Evolutionary conservation across 768 basidiomycete species (phyloP), one percentile per base, ranked within the genome.

Genomic region (Dictyophora rubrovolvata): DNA sequence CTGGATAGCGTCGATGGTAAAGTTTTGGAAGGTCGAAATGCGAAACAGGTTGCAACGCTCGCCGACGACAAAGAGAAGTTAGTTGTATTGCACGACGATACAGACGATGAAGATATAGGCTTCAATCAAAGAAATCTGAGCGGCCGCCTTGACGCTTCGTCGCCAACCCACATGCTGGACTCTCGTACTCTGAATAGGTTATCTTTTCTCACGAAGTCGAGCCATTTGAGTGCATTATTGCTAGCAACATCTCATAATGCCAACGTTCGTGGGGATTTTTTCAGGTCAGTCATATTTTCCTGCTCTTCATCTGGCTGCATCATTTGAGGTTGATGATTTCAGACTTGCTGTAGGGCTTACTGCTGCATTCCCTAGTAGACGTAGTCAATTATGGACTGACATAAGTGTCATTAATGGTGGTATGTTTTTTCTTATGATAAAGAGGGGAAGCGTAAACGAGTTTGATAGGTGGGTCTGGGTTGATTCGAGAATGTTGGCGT

Each of bases 401-500:
- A 34, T 59, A 16, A 53, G 57, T 52, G 50, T 59, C 22, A 53
- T 47, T 22, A 22, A 20, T n/a, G 28, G 49, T 22, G 57, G 57
- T 59, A 20, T 6, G 49, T 28, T 37, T 37, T 5, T 49, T 57
- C 5, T 21, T 20, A 18, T 1, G 10, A 4, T 18, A 11, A 52
- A 51, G 16, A 22, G 49, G 18, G 8, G 8, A 18, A 21, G 5
- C 1, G 23, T 35, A 5, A 16, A 50, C 36, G 28, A 16, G 10
- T n/a, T 48, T 17, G 28, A 35, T 34, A 59, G 57, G 57, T 18
- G 57, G 57, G 2, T 59, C 57, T 1, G 81, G 85, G 0, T 70
- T 93, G 7, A 77, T 93, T 5, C 78, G 87, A 49, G 87, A 91
- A 67, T 70, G 93, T 33, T 94, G 85, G 67, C 74, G 89, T 1